Evolutionary conservation across 2,329 filamentous ascomycete genomes (phyloP).

Genomic region (Phaeosphaeria sp.): DNA sequence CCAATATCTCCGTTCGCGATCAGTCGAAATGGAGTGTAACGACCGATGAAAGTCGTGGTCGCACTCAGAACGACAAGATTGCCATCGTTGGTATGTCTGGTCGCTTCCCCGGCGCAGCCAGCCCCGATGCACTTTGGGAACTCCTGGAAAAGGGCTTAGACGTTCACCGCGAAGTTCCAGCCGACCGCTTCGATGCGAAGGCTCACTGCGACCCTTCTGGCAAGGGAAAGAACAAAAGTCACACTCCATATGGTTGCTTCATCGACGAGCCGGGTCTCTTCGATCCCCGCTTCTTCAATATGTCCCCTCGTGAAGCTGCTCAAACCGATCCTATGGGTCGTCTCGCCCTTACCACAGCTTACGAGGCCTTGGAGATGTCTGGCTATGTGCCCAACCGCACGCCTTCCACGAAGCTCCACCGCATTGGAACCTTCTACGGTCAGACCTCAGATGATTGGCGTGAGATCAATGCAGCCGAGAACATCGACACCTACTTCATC

Average conservation of each 20-base stretch:
- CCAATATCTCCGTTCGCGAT: slow-evolving; percentile 52
- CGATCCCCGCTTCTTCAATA: slow-evolving; percentile 86
- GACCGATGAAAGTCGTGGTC: slow-evolving; percentile 44
- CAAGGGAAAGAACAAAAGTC: slow-evolving; percentile 76
- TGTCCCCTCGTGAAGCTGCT: slow-evolving; percentile 80
- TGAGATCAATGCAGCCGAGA: slow-evolving; percentile 75
- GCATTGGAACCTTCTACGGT: slow-evolving; percentile 76
- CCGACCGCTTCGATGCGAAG: slow-evolving; percentile 75
- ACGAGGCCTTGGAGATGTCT: slow-evolving; percentile 82
- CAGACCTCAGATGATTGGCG: slow-evolving; percentile 79
- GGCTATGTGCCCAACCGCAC: slow-evolving; percentile 77
- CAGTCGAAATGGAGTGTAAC: slow-evolving; percentile 52
- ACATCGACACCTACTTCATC: slow-evolving; percentile 74
- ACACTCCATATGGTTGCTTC: slow-evolving; percentile 78
- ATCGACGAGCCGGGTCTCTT: slow-evolving; percentile 78
- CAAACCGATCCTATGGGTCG: slow-evolving; percentile 85
- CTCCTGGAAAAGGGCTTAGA: slow-evolving; percentile 76
- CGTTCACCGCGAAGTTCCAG: slow-evolving; percentile 71
- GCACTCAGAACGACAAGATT: slow-evolving; percentile 70
- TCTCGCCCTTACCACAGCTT: slow-evolving; percentile 76
- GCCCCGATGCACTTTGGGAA: slow-evolving; percentile 76
- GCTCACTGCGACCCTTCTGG: slow-evolving; percentile 75
- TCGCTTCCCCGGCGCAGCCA: slow-evolving; percentile 75
- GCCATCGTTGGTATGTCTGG: slow-evolving; percentile 86
- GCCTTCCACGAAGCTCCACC: slow-evolving; percentile 67